Base-by-base conservation (phyloP, 2,329 filamentous ascomycete species). In the Trichoderma aggressivum region DNA sequence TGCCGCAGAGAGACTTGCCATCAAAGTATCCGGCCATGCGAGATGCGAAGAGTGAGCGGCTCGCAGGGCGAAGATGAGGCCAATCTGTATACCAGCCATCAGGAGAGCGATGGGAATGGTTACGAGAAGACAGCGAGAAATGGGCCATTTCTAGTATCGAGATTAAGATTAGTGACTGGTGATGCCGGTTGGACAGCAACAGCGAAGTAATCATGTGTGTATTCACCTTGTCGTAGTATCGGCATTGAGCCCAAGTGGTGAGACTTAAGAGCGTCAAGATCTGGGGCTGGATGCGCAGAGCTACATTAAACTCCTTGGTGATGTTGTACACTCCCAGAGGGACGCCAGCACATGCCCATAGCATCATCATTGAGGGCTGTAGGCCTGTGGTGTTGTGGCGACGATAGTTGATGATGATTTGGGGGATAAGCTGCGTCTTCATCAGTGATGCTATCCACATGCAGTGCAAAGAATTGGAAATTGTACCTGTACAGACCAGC, bases 341-440 rank as follows among this genome's bases (percentile, higher is more conserved):
- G 0, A 92, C 87, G 0, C 90, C 90, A 1, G 90, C 90, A 81
- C 85, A 87, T 0, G 89, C 88, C 86, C 90, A 92, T 2, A 92
- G 83, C 77, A 92, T 86, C 90, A 92, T 92, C 90, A 92, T 92
- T 0, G 88, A 88, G 0, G 88, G 85, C 63, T 92, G 90, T 0
- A 92, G 82, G 0, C 90, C 90, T 0, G 83, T 86, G 1, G 90
- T 89, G 81, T 91, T 85, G 77, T 92, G 89, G 1, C 90, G 84
- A 5, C 87, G 85, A 75, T 90, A 89, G 75, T 93, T 93, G 75
- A 91, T 86, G 39, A 90, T 78, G 62, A 92, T 91, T 77, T 93
- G 91, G 0, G 91, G 90, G 30, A 92, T 86, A 30, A 92, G 82
- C 85, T 92, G 73, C 1, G 24, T 16, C 14, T 16, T 3, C 11